Base-by-base conservation (phyloP, 257 asterid genomes). In the Penstemon barbatus region DNA sequence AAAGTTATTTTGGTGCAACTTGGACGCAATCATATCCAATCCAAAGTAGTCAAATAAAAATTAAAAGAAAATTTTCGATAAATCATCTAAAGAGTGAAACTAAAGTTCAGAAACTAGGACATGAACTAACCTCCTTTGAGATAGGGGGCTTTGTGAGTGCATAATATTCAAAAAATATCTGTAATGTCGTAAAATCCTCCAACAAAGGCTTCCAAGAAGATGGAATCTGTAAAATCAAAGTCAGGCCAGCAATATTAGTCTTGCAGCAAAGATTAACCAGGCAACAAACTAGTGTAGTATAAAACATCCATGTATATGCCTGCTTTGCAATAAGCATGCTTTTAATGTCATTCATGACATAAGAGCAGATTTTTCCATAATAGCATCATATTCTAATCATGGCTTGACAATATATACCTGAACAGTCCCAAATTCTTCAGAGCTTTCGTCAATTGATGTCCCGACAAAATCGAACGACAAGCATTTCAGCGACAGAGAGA, bases 361-460 rank as follows among this genome's bases (percentile, higher is more conserved):
- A 9, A 45, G 19, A 52, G 56, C 58, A 50, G 56, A 48, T 8
- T 39, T 36, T 66, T 13, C 46, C 36, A 41, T 55, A 53, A 42
- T 49, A 67, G 60, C 71, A 36, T 52, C 56, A 52, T 59, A 49
- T 51, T 44, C 50, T 54, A 68, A 52, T 60, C 65, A 50, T 7
- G 18, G 1, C 19, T 39, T 41, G 68, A 41, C 38, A 55, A 54
- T 44, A 48, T 5, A 53, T 68, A 92, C 97, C 99, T 91, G 99
- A 68, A 94, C 89, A 67, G 97, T 91, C 70, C 96, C 97, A 75
- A 94, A 89, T 78, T 94, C 99, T 80, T 94, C 99, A 40, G 99
- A 87, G 78, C 96, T 91, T 82, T 94, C 99, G 81, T 94, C 99
- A 74, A 89, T 78, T 33, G 99, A 80, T 46, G 97, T 88, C 76